Conservation (phyloP, 352 stramenopile genomes). For the Phytopythium litorale region DNA sequence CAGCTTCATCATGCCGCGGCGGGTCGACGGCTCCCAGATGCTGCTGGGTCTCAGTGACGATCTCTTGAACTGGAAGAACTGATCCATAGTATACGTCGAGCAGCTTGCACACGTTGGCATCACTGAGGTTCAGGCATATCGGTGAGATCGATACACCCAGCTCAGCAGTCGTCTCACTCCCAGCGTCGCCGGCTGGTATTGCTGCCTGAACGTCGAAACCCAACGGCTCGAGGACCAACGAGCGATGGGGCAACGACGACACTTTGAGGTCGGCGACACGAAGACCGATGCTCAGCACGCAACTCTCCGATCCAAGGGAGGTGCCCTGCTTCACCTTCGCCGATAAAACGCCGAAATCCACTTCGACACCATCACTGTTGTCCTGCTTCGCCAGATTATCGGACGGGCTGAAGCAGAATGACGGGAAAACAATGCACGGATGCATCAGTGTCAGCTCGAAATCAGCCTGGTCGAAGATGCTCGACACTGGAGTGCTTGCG, state of each 20-base stretch:
- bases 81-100: conserved; percentile 32
- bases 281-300: not conserved
- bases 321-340: not conserved
- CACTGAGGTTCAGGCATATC: conserved; percentile 42
- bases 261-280: conserved; percentile 4
- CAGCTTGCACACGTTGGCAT: conserved; percentile 31
- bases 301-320: not conserved
- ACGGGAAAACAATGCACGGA: conserved; percentile 42
- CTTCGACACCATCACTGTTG: conserved; percentile 29
- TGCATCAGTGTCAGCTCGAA: conserved; percentile 39
- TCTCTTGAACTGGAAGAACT: conserved; percentile 28
- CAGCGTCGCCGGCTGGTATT: conserved; percentile 9
- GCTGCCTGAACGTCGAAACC: conserved; percentile 28
- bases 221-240: conserved; percentile 28
- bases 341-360: conserved; percentile 52
- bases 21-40: conserved; percentile 13
- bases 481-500: not conserved
- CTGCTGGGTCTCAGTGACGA: conserved; percentile 15
- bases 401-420: conserved; percentile 21
- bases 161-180: not conserved
- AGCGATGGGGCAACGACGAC: conserved; percentile 20
- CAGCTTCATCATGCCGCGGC: conserved; percentile 8
- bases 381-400: conserved; percentile 8
- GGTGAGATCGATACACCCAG: conserved; percentile 16
- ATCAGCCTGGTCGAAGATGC: conserved; percentile 26